Evolutionary conservation across 495 filamentous ascomycete genomes (phyloP), one percentile per base, ranked within the genome.

Genomic region (Chlorociboria aeruginascens): DNA sequence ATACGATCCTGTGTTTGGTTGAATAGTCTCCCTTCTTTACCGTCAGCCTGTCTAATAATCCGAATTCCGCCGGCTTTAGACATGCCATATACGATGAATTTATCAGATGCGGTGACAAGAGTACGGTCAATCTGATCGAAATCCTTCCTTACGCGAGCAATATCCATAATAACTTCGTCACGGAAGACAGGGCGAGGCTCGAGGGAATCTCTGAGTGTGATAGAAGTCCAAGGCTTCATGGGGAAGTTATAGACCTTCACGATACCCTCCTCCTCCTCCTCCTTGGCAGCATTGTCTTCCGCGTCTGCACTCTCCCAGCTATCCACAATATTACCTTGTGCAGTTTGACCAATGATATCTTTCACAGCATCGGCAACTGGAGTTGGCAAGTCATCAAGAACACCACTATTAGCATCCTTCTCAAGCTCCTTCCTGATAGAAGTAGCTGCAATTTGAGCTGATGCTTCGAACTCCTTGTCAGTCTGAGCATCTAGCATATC

Each of bases 61-160:
- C 89, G 76, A 44, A 97, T 76, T 30, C 93, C 92, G 20, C 87
- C 89, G 49, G 82, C 83, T 70, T 95, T 96, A 13, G 83, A 82
- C 63, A 94, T 81, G 30, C 87, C 87, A 60, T 96, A 97, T 8
- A 85, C 83, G 56, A 99, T 99, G 64, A 87, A 94, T 11, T 82
- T 79, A 53, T 83, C 82, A n/a, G 86, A 87, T 30, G 89, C 90
- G 3, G 89, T 81, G 30, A 87, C 88, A 38, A 99, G 71, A 41
- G 86, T 92, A 44, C 93, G 85, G 60, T 99, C 93, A 41, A 93
- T 78, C 63, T 97, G 93, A 63, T 99, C 93, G 55, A 97, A 97
- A 7, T 92, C 85, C 65, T 97, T 96, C 70, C 94, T 94, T 12
- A 96, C 73, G 35, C 86, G 79, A 34, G 90, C 89, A 63, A 99